Evolutionary conservation across 805 yeast species (phyloP).

Genomic region (Brettanomyces anomalus): DNA sequence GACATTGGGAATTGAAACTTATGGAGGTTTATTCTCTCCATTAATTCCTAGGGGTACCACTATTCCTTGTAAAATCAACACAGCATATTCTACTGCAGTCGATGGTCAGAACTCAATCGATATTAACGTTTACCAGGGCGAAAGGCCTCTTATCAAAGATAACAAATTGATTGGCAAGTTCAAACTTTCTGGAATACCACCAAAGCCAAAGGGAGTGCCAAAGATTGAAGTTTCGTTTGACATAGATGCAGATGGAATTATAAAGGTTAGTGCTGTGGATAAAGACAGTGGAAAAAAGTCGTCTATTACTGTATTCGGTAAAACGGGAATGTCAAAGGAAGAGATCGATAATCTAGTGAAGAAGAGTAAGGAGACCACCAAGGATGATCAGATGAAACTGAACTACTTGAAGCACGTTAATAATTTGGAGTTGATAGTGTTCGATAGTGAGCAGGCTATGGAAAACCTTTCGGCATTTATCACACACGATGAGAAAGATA

Average conservation of each 20-base stretch:
- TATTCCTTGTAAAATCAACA: conserved; percentile 88
- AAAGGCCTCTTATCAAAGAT: conserved; percentile 91
- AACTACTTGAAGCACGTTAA: conserved; percentile 69
- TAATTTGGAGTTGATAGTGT: conserved; percentile 33
- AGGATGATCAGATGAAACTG: conserved; percentile 46
- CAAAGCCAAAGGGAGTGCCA: conserved; percentile 83
- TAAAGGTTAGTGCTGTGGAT: conserved; percentile 91
- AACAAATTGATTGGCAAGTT: conserved; percentile 93
- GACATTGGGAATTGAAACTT: conserved; percentile 90
- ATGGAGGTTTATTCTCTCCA: conserved; percentile 93
- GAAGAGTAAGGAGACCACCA: conserved; percentile 85
- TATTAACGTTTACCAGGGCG: conserved; percentile 97
- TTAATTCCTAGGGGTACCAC: conserved; percentile 85
- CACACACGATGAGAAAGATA: conserved; percentile 7
- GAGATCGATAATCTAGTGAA: conserved; percentile 87
- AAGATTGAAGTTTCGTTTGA: conserved; percentile 90
- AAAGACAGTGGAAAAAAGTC: conserved; percentile 91
- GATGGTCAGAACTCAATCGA: conserved; percentile 93
- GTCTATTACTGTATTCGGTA: conserved; percentile 92
- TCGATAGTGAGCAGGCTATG: conserved; percentile 28
- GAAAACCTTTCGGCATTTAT: conserved; percentile 16
- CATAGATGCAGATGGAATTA: conserved; percentile 94
- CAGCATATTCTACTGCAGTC: conserved; percentile 89
- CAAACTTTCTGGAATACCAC: conserved; percentile 84
- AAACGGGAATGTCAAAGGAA: conserved; percentile 82